A percentile compares a stretch with the other conserved stretches of the same genome.
Evolutionary conservation across 1,284 basidiomycete species (phyloP).

Genomic region (Malassezia cuniculi): DNA sequence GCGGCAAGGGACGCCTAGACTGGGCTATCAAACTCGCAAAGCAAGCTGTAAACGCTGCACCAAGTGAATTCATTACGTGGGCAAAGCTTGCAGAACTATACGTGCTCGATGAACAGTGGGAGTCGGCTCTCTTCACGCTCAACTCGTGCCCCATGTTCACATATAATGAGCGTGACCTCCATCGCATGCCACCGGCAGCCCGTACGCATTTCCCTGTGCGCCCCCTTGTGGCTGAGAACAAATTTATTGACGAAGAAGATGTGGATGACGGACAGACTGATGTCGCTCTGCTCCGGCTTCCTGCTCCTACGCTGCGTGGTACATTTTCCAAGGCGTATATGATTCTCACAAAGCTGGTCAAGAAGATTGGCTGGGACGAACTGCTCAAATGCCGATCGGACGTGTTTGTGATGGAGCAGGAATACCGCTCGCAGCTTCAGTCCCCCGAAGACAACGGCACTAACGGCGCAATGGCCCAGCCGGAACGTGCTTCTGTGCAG

Average conservation of each 20-base stretch:
- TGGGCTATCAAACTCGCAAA: constrained; percentile 86
- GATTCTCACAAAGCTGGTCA: constrained; percentile 74
- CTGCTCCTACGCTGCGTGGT: constrained; percentile 81
- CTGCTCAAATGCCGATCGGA: constrained; percentile 78
- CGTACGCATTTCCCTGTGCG: constrained; percentile 77
- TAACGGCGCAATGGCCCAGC: constrained; percentile 6
- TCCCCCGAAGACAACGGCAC: not conserved
- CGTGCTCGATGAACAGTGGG: constrained; percentile 75
- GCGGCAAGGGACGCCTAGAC: constrained; percentile 57
- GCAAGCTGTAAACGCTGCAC: constrained; percentile 89
- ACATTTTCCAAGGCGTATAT: constrained; percentile 92
- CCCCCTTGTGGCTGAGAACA: constrained; percentile 64
- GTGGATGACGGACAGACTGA: constrained; percentile 84
- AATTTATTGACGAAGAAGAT: constrained; percentile 52
- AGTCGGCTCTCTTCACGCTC: constrained; percentile 74
- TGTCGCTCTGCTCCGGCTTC: constrained; percentile 76
- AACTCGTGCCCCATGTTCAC: constrained; percentile 99
- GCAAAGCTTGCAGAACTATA: constrained; percentile 91
- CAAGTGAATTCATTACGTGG: constrained; percentile 96
- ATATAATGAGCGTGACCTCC: constrained; percentile 88
- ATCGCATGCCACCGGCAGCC: constrained; percentile 69
- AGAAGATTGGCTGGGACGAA: constrained; percentile 96
- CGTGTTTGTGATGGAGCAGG: constrained; percentile 99
- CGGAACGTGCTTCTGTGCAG: too few relatives aligned
- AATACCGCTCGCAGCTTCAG: constrained; percentile 61